Base-by-base conservation (phyloP, 2,329 filamentous ascomycete genomes). In the Colletotrichum aenigma region DNA sequence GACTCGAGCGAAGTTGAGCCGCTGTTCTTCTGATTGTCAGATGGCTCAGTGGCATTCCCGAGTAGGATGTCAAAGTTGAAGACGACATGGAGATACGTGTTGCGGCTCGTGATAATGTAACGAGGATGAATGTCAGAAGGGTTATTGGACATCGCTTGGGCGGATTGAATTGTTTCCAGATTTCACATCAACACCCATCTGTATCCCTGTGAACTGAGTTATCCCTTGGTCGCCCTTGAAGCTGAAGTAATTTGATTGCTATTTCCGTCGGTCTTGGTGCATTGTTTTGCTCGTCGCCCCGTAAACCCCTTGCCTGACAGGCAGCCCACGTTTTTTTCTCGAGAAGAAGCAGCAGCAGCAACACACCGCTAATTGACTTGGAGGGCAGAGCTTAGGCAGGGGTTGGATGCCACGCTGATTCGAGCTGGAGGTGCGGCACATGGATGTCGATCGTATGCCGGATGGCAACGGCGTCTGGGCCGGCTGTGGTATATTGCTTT, bases 401-500 rank as follows among this genome's bases (percentile, higher is more conserved):
- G 48, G 56, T 64, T 10, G 13, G 36, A 30, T 36, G 24, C 32
- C 56, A 71, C 24, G 68, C 68, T 66, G 38, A 34, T 60, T 70
- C 34, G 34, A 56, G n/a, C 18, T 66, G 61, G 61, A 74, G 34
- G 43, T 68, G 64, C 64, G 64, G 65, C 70, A 73, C 64, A 65
- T 69, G 73, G 69, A 28, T 69, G 74, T 68, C 58, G 74, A 75
- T 69, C 64, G 64, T 60, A 55, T 60, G 43, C 56, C 74, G 74
- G 74, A 68, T 48, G 34, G 21, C 21, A 16, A 43, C 58, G 64
- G 56, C 74, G 56, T 32, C 24, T 38, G 24, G 34, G 64, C 73
- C 74, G 74, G 64, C 74, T 74, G 64, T 58, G 30, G 16, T 30
- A 68, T 64, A 36, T 75, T 75, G 62, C 74, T 75, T 75, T 75